These are phyloP conservation scores for Saitozyma sp. DNA, from an alignment of 768 basidiomycete genomes.

Conservation along the genomic window DNA sequence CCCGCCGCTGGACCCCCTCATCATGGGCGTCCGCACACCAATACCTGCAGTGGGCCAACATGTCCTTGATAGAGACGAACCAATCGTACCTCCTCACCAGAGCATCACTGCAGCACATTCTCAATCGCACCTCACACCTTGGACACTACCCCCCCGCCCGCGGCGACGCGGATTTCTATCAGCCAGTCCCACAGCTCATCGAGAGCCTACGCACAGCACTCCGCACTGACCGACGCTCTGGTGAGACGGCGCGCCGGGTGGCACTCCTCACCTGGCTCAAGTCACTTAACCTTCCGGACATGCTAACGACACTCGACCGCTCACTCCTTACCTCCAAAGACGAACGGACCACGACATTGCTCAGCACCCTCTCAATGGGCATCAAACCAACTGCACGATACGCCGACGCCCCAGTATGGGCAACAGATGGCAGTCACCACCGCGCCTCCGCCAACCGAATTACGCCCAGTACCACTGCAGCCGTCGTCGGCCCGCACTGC, in stretches of 20 bases:
- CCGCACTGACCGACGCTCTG: background rate
- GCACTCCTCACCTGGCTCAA: background rate
- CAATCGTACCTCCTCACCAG: conserved; percentile 1
- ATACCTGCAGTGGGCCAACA: background rate
- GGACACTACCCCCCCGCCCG: no score
- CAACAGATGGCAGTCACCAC: conserved; percentile 18
- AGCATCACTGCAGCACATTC: background rate
- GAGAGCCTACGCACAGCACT: no score
- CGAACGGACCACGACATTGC: background rate
- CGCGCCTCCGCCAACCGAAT: background rate
- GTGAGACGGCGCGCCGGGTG: background rate
- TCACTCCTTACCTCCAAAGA: background rate
- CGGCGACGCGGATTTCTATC: no score
- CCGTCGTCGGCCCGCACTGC: conserved; percentile 9
- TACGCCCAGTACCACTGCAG: conserved; percentile 10
- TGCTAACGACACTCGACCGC: conserved; percentile 1
- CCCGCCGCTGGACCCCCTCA: background rate
- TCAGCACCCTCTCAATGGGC: background rate
- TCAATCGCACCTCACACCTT: no score
- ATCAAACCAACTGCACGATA: background rate
- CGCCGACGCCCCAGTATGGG: conserved; percentile 10
- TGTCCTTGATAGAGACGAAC: conserved; percentile 11
- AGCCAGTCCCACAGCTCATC: no score
- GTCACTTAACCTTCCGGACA: background rate
- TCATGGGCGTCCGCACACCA: conserved; percentile 4